These are phyloP conservation scores for Metschnikowia chrysomelidarum DNA, from an alignment of 805 yeast species.

Conservation along the genomic window DNA sequence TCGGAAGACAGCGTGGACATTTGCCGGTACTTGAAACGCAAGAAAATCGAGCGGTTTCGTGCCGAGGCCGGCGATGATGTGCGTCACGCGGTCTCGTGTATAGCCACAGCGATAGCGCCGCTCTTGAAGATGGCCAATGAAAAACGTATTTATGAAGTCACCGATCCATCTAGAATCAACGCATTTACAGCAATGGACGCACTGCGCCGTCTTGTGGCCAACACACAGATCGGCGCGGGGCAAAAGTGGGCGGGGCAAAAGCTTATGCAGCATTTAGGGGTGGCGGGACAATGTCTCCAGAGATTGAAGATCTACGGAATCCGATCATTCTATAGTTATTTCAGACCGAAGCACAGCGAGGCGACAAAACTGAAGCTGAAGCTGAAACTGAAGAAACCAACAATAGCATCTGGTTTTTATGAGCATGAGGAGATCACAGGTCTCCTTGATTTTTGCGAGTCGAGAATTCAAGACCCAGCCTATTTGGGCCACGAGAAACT, in stretches of 20 bases:
- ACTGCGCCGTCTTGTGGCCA: constrained; percentile 53
- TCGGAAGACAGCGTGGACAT: constrained; percentile 85
- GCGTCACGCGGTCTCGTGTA: constrained; percentile 48
- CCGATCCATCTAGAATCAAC: constrained; percentile 67
- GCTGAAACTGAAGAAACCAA: constrained; percentile 58
- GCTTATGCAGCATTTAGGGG: constrained; percentile 58
- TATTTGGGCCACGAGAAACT: constrained; percentile 73
- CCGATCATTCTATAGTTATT: constrained; percentile 68
- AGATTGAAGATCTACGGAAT: constrained; percentile 81
- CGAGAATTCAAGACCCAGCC: constrained; percentile 33
- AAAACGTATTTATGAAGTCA: constrained; percentile 57
- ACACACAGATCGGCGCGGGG: constrained; percentile 61
- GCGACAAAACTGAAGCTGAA: constrained; percentile 55
- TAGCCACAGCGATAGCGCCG: constrained; percentile 69
- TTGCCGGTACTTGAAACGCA: constrained; percentile 69
- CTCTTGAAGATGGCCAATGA: constrained; percentile 61
- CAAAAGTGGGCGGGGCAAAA: constrained; percentile 70
- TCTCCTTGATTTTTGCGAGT: constrained; percentile 46
- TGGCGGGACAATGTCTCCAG: constrained; percentile 69
- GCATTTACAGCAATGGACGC: constrained; percentile 71
- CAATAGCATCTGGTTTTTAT: constrained; percentile 61
- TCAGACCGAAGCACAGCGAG: constrained; percentile 55
- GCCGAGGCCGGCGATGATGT: constrained; percentile 57
- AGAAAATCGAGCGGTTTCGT: constrained; percentile 56
- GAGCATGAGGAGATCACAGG: constrained; percentile 47